Conservation (phyloP, 163 green algal species). For the Chloroidium sp. region DNA sequence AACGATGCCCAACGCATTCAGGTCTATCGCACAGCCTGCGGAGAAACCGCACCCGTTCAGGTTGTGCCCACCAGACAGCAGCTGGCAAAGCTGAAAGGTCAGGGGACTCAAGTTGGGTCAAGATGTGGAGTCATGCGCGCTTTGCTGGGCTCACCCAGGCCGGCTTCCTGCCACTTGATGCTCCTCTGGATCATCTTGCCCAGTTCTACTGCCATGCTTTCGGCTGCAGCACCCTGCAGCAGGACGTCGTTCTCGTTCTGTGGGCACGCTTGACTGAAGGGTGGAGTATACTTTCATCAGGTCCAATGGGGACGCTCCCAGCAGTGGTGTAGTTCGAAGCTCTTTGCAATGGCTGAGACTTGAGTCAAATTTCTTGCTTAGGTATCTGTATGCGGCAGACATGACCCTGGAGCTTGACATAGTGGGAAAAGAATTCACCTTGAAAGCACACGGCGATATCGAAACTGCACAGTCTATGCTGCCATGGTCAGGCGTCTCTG, state of each 20-base stretch:
- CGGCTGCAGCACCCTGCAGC: conserved; percentile 29
- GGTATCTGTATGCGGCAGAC: background rate
- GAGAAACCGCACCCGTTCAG: background rate
- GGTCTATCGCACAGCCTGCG: conserved; percentile 37
- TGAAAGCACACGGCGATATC: conserved; percentile 66
- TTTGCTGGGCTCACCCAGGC: background rate
- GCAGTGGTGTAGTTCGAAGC: background rate
- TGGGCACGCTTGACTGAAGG: too few relatives aligned
- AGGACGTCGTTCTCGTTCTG: too few relatives aligned
- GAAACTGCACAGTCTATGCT: conserved; percentile 57
- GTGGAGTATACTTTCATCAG: too few relatives aligned
- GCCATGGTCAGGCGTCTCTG: conserved; percentile 32
- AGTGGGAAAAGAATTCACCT: conserved; percentile 12
- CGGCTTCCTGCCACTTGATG: conserved; percentile 8
- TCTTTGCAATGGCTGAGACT: background rate
- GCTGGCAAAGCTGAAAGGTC: background rate
- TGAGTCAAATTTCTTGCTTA: background rate
- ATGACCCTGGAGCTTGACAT: conserved; percentile 33
- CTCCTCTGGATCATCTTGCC: conserved; percentile 42
- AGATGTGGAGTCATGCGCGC: background rate
- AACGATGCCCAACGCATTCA: conserved; percentile 58
- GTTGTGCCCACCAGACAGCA: background rate
- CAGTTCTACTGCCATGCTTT: conserved; percentile 54
- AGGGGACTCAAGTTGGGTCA: background rate
- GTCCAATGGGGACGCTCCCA: background rate